Conservation (phyloP, 345 rosid species). For the Gossypium turneri region DNA sequence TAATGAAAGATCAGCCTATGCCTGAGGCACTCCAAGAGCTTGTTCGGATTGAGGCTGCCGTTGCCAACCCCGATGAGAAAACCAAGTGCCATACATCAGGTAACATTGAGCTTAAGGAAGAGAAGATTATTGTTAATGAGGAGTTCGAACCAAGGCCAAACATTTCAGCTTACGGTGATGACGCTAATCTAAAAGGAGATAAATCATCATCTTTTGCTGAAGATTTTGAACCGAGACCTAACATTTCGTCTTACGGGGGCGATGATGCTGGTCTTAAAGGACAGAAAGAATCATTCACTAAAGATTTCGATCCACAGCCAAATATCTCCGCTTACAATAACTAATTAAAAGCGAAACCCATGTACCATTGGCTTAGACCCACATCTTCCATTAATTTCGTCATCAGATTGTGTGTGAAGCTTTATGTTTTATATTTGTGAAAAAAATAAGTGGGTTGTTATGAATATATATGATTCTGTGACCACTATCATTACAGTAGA, state of each 20-base stretch:
- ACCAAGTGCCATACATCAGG: background rate
- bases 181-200: background rate
- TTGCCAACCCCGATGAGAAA: background rate
- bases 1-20: conserved; percentile 26
- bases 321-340: background rate
- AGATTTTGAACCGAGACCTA: conserved; percentile 20
- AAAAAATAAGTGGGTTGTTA: too few species aligned
- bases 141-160: conserved; percentile 18
- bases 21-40: conserved; percentile 22
- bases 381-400: too few species aligned
- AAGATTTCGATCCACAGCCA: background rate
- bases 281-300: background rate
- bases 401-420: too few species aligned
- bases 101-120: background rate
- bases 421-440: too few species aligned
- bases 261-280: background rate
- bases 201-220: background rate
- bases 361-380: background rate
- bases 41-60: background rate
- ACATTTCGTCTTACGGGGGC: background rate
- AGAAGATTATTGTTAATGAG: background rate
- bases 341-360: background rate
- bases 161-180: background rate
- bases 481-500: too few species aligned
- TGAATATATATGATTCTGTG: too few species aligned